phyloP scores from a whole-genome alignment of 129 eudicot species.

The Saposhnikovia divaricata region DNA sequence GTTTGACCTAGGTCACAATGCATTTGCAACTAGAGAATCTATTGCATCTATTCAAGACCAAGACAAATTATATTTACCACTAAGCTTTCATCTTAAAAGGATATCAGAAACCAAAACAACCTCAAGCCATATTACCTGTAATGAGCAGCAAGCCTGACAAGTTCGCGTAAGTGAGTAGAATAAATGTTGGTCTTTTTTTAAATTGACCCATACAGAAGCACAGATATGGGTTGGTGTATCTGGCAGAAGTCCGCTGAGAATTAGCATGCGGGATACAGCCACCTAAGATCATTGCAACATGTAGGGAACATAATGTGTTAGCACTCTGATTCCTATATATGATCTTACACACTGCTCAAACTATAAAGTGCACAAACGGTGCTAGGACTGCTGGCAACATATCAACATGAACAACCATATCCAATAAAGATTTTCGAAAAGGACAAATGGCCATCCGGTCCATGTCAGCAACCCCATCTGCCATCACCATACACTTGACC shows the following conservation, averaged over 20 bases:
- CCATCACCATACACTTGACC: constrained; percentile 59
- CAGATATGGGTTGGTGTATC: constrained; percentile 82
- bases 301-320: not conserved
- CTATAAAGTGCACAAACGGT: not conserved
- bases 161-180: constrained; percentile 77
- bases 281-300: constrained; percentile 51
- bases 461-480: constrained; percentile 86
- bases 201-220: constrained; percentile 83
- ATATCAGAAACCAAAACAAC: not conserved
- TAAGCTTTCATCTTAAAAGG: not conserved
- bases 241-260: constrained; percentile 65
- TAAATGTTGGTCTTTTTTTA: constrained; percentile 73
- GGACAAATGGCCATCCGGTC: constrained; percentile 45
- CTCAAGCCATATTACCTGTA: constrained; percentile 48
- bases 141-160: constrained; percentile 49
- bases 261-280: constrained; percentile 74
- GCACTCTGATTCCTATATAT: not conserved
- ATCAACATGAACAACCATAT: not conserved
- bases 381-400: not conserved
- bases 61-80: not conserved
- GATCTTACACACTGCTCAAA: not conserved
- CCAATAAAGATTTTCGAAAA: constrained; percentile 61
- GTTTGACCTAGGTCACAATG: not conserved
- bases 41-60: not conserved
- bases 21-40: no score